Conservation (phyloP, 2,329 filamentous ascomycete species). For the Penicillium sp. region DNA sequence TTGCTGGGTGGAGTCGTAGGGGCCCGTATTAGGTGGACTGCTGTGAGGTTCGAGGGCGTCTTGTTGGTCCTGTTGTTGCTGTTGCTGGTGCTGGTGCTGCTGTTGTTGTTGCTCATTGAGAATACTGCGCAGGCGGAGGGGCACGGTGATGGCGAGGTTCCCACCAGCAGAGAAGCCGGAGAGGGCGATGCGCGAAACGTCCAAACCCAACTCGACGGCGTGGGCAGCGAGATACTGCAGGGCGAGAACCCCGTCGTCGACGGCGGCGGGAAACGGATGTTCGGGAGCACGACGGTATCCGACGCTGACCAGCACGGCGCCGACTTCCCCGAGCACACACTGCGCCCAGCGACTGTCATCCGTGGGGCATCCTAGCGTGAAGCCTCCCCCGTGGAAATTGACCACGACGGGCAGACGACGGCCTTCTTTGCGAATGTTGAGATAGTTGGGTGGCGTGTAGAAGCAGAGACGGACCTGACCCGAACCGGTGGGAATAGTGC, state of each 20-base stretch:
- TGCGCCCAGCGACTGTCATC: conserved; percentile 55
- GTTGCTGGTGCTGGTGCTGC: too few relatives aligned
- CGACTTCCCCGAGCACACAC: conserved; percentile 47
- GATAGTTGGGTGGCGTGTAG: conserved; percentile 47
- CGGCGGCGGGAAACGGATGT: conserved; percentile 53
- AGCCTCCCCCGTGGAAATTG: conserved; percentile 58
- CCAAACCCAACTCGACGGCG: conserved; percentile 49
- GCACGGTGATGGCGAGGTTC: conserved; percentile 55
- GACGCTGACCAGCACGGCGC: conserved; percentile 53
- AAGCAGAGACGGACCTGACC: conserved; percentile 57
- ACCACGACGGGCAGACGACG: conserved; percentile 50
- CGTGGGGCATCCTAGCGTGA: conserved; percentile 50
- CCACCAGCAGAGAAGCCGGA: conserved; percentile 57
- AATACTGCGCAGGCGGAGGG: conserved; percentile 48
- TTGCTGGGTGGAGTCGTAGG: too few relatives aligned
- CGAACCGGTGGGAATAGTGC: too few relatives aligned
- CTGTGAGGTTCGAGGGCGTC: too few relatives aligned
- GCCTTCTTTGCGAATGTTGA: conserved; percentile 26
- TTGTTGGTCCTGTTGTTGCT: too few relatives aligned
- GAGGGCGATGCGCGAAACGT: conserved; percentile 49
- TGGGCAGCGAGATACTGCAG: conserved; percentile 51
- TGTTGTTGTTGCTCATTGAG: too few relatives aligned
- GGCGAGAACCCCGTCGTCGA: conserved; percentile 56
- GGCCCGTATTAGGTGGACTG: too few relatives aligned
- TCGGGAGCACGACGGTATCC: conserved; percentile 57